phyloP scores from a whole-genome alignment of 306 rosid species.

The Trifolium dubium region DNA sequence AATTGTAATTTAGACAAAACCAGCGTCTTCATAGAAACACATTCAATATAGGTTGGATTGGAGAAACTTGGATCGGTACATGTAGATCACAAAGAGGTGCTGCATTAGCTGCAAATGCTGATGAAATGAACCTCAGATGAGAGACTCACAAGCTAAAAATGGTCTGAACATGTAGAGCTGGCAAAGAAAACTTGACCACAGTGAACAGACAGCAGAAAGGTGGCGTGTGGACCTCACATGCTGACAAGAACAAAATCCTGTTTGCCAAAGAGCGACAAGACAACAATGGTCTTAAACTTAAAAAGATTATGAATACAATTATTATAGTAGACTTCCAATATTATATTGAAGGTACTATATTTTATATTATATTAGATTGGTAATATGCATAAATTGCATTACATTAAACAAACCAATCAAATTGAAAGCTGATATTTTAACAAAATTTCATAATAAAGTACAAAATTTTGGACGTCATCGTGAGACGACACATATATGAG shows the following conservation, averaged over 20 bases:
- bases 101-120: not conserved
- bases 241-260: not conserved
- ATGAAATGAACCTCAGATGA: constrained; percentile 2
- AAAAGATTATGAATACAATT: not conserved
- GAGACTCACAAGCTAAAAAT: constrained; percentile 5
- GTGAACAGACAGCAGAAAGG: not conserved
- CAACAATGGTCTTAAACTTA: not conserved
- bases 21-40: not conserved
- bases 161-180: not conserved
- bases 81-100: not conserved
- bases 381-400: not conserved
- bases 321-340: constrained; percentile 5
- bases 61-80: not conserved
- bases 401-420: constrained; percentile 11
- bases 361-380: not conserved
- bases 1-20: not conserved
- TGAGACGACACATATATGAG: not conserved
- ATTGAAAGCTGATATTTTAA: not conserved
- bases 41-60: not conserved
- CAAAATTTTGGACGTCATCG: not conserved
- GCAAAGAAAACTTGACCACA: not conserved
- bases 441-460: not conserved
- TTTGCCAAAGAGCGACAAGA: not conserved
- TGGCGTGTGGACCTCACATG: not conserved
- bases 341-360: not conserved